phyloP scores from a whole-genome alignment of 2,329 filamentous ascomycete genomes.

The Hypoxylon sp. region DNA sequence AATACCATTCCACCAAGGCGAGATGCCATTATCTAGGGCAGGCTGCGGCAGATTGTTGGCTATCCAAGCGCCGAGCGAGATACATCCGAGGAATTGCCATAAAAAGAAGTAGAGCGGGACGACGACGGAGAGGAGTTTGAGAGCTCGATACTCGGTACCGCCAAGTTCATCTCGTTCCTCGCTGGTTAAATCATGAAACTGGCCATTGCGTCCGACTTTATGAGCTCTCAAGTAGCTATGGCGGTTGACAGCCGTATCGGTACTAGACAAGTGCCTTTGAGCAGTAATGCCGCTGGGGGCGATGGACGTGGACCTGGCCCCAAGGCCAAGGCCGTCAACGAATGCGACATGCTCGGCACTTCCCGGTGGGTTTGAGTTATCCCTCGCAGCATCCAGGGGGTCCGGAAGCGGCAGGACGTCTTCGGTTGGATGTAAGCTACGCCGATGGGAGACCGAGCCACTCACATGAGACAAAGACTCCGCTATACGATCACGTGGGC shows the following conservation, averaged over 20 bases:
- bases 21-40: constrained; percentile 69
- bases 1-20: constrained; percentile 77
- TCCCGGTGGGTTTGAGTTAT: constrained; percentile 1
- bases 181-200: constrained; percentile 50
- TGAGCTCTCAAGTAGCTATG: constrained; percentile 56
- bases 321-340: constrained; percentile 37
- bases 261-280: constrained; percentile 39
- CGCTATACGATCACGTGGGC: background rate
- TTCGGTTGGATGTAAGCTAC: background rate
- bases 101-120: constrained; percentile 73
- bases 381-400: background rate
- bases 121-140: constrained; percentile 70
- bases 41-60: constrained; percentile 64
- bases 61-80: constrained; percentile 72
- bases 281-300: constrained; percentile 32
- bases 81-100: constrained; percentile 62
- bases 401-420: constrained; percentile 2
- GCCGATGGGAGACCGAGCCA: constrained; percentile 1
- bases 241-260: constrained; percentile 27
- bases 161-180: constrained; percentile 66
- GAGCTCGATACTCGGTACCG: constrained; percentile 74
- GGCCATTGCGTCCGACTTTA: constrained; percentile 56
- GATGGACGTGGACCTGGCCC: constrained; percentile 45
- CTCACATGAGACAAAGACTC: background rate
- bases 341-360: constrained; percentile 48